phyloP scores from a whole-genome alignment of 2,329 filamentous ascomycete genomes.

The Phoma sp. region DNA sequence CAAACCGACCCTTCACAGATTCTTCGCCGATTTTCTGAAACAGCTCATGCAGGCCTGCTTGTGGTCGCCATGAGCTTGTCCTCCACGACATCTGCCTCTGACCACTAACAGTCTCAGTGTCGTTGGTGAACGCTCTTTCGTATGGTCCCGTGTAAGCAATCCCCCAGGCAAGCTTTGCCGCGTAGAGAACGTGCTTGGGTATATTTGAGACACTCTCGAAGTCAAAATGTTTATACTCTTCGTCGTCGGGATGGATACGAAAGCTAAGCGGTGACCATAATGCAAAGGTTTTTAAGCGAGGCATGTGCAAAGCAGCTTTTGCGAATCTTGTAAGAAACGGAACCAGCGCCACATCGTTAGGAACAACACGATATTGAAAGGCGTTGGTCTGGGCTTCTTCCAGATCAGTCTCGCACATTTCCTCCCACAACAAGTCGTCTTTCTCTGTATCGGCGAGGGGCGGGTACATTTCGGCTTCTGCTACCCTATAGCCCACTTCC shows the following conservation, averaged over 20 bases:
- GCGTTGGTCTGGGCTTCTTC: background rate
- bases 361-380: constrained; percentile 13
- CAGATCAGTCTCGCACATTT: background rate
- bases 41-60: constrained; percentile 12
- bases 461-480: constrained; percentile 14
- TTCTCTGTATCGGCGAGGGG: constrained; percentile 9
- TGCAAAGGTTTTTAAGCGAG: constrained; percentile 6
- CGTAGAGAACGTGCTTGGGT: background rate
- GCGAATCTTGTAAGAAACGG: constrained; percentile 25
- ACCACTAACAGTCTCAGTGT: background rate
- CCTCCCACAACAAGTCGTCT: background rate
- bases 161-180: constrained; percentile 11
- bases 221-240: background rate
- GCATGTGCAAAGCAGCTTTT: constrained; percentile 23
- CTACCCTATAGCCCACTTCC: constrained; percentile 2
- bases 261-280: constrained; percentile 19
- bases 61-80: constrained; percentile 15
- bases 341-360: constrained; percentile 12
- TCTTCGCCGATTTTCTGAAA: constrained; percentile 12
- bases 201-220: background rate
- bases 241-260: background rate
- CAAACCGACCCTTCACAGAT: background rate
- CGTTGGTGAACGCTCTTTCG: background rate
- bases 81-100: constrained; percentile 11
- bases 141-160: constrained; percentile 3